Base-by-base conservation (phyloP, 2,329 filamentous ascomycete genomes). In the Dactylonectria estremocensis region DNA sequence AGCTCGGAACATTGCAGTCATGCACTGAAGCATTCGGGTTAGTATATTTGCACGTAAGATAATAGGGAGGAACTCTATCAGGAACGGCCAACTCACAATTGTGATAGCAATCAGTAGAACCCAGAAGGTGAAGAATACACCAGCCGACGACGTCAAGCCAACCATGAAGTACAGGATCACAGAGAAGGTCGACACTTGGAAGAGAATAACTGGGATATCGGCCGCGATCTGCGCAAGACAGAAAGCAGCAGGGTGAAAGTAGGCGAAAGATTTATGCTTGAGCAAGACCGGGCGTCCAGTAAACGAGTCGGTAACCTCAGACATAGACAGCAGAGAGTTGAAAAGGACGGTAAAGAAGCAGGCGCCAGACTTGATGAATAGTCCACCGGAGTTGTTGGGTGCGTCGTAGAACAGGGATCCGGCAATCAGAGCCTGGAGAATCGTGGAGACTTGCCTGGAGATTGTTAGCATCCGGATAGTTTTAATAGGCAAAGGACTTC, bases 321-420 rank as follows among this genome's bases (percentile, higher is more conserved):
- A 86, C 84, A 93, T 89, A 22, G 89, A 85, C 2, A 92, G 76
- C 7, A 93, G 79, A 63, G 86, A 83, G 75, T 92, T 90, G 78
- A 87, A 90, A 0, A 93, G 81, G 0, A 92, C 81, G 1, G 90
- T 82, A 57, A 92, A 87, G 82, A 93, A 93, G 5, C 91, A 80
- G 0, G 90, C 86, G 58, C 91, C 91, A 0, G 86, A 85, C 72
- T 92, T 92, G 72, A 88, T 76, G 76, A 93, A 93, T 0, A 93
- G 79, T 8, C 91, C 91, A 1, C 79, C 83, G 0, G 89, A 88
- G 56, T 86, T 88, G 22, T 80, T 66, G 0, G 90, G 86, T 0
- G 90, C 87, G 63, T 90, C 85, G 79, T 92, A 93, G 79, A 93
- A 93, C 3, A 93, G 83, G 0, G 90, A 92, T 7, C 90, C 91